Conservation (phyloP, 202 grass and related monocot genomes). For the Digitaria exilis region DNA sequence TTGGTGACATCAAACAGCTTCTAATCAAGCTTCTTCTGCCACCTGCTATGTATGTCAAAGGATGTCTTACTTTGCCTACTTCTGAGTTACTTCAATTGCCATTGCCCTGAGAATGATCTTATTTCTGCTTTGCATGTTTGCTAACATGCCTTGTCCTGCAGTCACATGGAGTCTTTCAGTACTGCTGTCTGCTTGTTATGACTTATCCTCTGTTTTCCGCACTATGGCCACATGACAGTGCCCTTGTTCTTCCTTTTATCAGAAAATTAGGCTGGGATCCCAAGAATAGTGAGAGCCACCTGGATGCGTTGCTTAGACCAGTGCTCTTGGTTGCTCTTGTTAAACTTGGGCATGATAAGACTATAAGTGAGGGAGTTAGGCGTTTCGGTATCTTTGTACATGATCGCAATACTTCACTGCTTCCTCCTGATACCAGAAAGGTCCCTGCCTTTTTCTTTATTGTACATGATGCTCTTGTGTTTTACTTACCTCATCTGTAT, state of each 20-base stretch:
- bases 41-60: slow-evolving; percentile 64
- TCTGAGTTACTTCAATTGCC: slow-evolving; percentile 21
- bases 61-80: slow-evolving; percentile 10
- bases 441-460: slow-evolving; percentile 43
- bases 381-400: slow-evolving; percentile 73
- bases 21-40: slow-evolving; percentile 72
- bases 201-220: background rate
- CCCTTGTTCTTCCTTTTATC: slow-evolving; percentile 33
- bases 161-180: slow-evolving; percentile 1
- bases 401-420: slow-evolving; percentile 66
- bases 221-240: slow-evolving; percentile 2
- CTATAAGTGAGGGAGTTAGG: slow-evolving; percentile 73
- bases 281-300: slow-evolving; percentile 69
- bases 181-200: slow-evolving; percentile 5
- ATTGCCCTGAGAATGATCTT: slow-evolving; percentile 10
- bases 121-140: slow-evolving; percentile 20
- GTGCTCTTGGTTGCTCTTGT: slow-evolving; percentile 71
- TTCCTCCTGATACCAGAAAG: slow-evolving; percentile 86
- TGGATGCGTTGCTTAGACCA: slow-evolving; percentile 82
- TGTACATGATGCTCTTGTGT: slow-evolving; percentile 13
- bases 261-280: slow-evolving; percentile 90
- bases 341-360: slow-evolving; percentile 63
- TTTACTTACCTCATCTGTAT: slow-evolving; percentile 17
- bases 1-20: slow-evolving; percentile 65
- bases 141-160: slow-evolving; percentile 19